Percentiles rank a stretch among this genome's conserved stretches.
Conservation (phyloP, 192 early-diverging fungal genomes). For the Allomyces javanicus region DNA sequence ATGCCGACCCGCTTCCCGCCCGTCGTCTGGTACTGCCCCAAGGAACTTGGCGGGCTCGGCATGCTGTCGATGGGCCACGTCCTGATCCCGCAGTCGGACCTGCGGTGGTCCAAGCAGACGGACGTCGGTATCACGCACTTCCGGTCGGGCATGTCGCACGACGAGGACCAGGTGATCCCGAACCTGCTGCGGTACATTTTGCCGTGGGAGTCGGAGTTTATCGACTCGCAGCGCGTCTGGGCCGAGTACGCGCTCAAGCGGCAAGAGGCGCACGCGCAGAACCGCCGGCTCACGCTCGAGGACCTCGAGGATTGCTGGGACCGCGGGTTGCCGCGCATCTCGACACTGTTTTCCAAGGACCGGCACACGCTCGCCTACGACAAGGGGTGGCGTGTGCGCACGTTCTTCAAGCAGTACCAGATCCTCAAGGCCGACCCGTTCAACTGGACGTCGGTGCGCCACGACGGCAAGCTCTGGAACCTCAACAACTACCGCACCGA, state of each 20-base stretch:
- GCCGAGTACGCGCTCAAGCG: conserved; percentile 95
- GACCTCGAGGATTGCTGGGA: conserved; percentile 99
- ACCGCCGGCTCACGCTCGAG: conserved; percentile 91
- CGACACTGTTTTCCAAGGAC: conserved; percentile 96
- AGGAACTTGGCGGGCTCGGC: conserved; percentile 88
- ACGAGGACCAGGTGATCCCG: conserved; percentile 90
- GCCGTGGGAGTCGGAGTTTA: conserved; percentile 98
- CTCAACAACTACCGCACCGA: conserved; percentile 96
- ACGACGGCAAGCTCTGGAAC: conserved; percentile 84
- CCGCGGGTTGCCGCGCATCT: conserved; percentile 93
- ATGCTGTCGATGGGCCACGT: conserved; percentile 99
- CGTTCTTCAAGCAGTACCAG: conserved; percentile 96
- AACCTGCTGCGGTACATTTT: conserved; percentile 94
- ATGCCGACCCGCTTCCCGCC: conserved; percentile 96
- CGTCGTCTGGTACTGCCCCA: conserved; percentile 64
- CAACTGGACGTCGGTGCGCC: conserved; percentile 72
- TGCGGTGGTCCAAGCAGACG: conserved; percentile 92
- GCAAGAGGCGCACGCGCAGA: conserved; percentile 89
- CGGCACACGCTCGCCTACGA: conserved; percentile 97
- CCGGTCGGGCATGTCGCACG: conserved; percentile 94
- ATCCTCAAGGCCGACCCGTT: conserved; percentile 87
- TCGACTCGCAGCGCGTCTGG: conserved; percentile 98
- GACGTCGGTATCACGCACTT: conserved; percentile 94
- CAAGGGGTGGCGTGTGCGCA: conserved; percentile 94
- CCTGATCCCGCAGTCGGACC: conserved; percentile 87